Evolutionary conservation across 257 asterid species (phyloP).

Genomic region (Striga asiatica): DNA sequence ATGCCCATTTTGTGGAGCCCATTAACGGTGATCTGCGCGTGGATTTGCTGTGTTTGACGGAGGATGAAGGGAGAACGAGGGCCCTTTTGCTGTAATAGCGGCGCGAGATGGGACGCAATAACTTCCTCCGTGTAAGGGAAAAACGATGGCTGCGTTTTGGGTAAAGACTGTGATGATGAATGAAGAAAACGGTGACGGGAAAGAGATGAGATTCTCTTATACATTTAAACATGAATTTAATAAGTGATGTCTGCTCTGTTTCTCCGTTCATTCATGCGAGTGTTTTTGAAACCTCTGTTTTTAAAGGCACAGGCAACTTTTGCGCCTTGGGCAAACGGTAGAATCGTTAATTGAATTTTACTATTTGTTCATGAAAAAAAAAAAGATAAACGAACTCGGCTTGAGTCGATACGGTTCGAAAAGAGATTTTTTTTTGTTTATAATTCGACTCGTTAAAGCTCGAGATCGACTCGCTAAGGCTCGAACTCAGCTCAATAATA

Average conservation of each 20-base stretch:
- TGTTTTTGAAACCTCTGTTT: no score
- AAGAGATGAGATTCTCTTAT: conserved; percentile 17
- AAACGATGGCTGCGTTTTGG: conserved; percentile 1
- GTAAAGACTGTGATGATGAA: background rate
- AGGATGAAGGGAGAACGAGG: conserved; percentile 18
- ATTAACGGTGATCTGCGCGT: conserved; percentile 62
- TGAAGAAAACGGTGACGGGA: conserved; percentile 10
- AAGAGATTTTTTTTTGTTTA: no score
- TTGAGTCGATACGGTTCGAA: no score
- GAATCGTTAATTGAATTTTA: no score
- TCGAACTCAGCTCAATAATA: no score
- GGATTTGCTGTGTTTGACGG: conserved; percentile 44
- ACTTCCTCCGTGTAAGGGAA: conserved; percentile 33
- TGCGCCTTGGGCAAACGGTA: no score
- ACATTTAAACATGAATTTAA: conserved; percentile 18
- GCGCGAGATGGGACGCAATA: conserved; percentile 59
- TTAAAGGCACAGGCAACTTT: no score
- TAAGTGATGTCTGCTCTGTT: background rate
- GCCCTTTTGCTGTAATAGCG: conserved; percentile 31
- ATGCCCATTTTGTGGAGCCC: conserved; percentile 56
- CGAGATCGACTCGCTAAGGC: no score
- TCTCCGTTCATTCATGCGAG: no score
- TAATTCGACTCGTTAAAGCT: no score
- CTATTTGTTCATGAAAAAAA: no score
- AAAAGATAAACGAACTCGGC: no score